Conservation (phyloP, 2,329 filamentous ascomycete genomes). For the Nemania diffusa region DNA sequence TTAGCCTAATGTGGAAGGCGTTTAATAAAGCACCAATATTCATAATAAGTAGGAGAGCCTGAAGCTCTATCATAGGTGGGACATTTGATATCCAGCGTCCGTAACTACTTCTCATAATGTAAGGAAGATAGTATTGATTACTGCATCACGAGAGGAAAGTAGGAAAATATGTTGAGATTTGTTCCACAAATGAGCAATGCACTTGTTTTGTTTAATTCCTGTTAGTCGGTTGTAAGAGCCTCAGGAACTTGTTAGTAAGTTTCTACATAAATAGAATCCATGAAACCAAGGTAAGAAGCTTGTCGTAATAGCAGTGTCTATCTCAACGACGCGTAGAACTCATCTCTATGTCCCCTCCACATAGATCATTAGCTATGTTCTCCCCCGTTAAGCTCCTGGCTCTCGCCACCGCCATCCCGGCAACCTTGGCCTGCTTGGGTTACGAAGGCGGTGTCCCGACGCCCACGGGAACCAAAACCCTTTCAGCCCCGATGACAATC, state of each 20-base stretch:
- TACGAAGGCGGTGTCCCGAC: slow-evolving; percentile 48
- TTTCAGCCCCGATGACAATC: slow-evolving; percentile 48
- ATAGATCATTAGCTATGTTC: slow-evolving; percentile 14
- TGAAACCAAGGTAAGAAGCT: not conserved
- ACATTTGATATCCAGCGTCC: slow-evolving; percentile 8
- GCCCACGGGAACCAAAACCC: slow-evolving; percentile 42
- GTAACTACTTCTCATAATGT: not conserved
- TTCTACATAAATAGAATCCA: slow-evolving; percentile 15
- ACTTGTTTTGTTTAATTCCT: not conserved
- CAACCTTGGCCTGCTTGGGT: slow-evolving; percentile 47
- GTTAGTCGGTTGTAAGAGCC: no score
- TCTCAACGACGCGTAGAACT: not conserved
- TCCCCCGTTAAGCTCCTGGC: slow-evolving; percentile 39
- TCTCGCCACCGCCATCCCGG: slow-evolving; percentile 43
- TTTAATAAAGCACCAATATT: not conserved
- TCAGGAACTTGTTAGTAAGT: no score
- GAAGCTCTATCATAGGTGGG: slow-evolving; percentile 13
- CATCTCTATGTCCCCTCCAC: not conserved
- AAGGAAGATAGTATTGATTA: not conserved
- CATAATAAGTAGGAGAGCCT: not conserved
- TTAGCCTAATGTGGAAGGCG: slow-evolving; percentile 16
- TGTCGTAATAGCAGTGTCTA: not conserved
- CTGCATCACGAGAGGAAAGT: not conserved
- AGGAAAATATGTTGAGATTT: slow-evolving; percentile 24
- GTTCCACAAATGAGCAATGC: slow-evolving; percentile 32